Percentiles rank a stretch among this genome's conserved stretches.
phyloP scores from a whole-genome alignment of 2,329 filamentous ascomycete species.

The Diaporthe sp. region DNA sequence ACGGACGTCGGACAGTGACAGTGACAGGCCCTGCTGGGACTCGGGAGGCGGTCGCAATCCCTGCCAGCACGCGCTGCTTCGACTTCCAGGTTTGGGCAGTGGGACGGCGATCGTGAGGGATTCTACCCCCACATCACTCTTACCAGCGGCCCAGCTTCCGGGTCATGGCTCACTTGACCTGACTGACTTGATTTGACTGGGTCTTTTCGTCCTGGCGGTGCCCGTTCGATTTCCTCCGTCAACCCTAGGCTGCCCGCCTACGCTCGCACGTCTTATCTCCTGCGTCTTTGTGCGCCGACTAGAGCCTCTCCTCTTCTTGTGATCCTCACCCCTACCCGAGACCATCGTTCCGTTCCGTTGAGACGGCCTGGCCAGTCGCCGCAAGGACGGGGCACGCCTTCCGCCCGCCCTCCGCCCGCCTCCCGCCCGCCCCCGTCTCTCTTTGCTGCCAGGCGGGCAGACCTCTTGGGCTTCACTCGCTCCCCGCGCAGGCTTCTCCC shows the following conservation, averaged over 20 bases:
- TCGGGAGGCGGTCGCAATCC: slow-evolving; percentile 40
- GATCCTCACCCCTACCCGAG: slow-evolving; percentile 27
- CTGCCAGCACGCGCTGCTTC: slow-evolving; percentile 36
- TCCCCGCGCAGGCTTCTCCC: slow-evolving; percentile 13
- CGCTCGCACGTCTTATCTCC: slow-evolving; percentile 31
- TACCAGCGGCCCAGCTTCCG: slow-evolving; percentile 32
- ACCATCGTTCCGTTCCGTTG: slow-evolving; percentile 16
- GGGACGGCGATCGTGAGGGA: slow-evolving; percentile 40
- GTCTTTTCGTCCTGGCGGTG: slow-evolving; percentile 30
- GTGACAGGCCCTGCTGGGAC: slow-evolving; percentile 20
- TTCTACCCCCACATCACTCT: slow-evolving; percentile 38
- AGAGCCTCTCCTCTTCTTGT: slow-evolving; percentile 31
- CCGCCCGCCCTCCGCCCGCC: slow-evolving; percentile 25
- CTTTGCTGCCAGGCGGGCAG: slow-evolving; percentile 37
- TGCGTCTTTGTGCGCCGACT: slow-evolving; percentile 24
- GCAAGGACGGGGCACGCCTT: slow-evolving; percentile 29
- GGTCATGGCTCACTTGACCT: slow-evolving; percentile 32
- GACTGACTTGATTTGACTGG: slow-evolving; percentile 30
- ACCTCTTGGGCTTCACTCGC: slow-evolving; percentile 25
- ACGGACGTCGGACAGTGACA: not conserved
- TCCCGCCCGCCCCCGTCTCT: slow-evolving; percentile 29
- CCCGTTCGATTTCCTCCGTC: slow-evolving; percentile 30
- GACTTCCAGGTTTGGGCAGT: slow-evolving; percentile 40
- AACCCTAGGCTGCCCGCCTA: slow-evolving; percentile 32
- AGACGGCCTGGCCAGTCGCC: slow-evolving; percentile 33